A percentile compares a stretch with the other conserved stretches of the same genome.
phyloP scores from a whole-genome alignment of 306 rosid species.

The Ochetophila trinervis region DNA sequence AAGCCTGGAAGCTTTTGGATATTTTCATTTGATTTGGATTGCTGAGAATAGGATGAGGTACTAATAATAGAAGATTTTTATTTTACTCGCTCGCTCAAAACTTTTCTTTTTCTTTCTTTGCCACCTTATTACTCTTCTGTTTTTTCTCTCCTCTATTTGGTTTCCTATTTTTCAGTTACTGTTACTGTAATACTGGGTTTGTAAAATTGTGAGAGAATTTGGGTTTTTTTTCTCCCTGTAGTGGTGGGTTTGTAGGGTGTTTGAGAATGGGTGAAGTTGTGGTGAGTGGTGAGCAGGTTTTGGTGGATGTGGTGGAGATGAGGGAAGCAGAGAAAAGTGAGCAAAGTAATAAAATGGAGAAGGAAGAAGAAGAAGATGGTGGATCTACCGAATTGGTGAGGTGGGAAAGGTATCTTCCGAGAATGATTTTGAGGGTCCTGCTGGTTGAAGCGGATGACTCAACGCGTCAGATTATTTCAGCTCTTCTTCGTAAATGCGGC shows the following conservation, averaged over 20 bases:
- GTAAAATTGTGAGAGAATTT: conserved; percentile 1
- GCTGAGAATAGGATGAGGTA: background rate
- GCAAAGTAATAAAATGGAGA: background rate
- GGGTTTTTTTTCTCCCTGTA: conserved; percentile 19
- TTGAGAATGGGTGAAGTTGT: conserved; percentile 44
- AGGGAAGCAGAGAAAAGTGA: conserved; percentile 11
- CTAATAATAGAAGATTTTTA: background rate
- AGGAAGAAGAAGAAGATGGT: conserved; percentile 14
- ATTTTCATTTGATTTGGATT: background rate
- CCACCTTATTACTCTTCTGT: too few species aligned
- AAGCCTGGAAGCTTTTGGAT: background rate
- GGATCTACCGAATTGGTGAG: conserved; percentile 23
- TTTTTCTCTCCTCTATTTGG: background rate
- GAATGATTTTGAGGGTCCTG: conserved; percentile 40
- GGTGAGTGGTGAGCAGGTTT: conserved; percentile 10
- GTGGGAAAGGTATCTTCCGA: conserved; percentile 45
- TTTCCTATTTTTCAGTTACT: too few species aligned
- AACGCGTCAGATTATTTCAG: conserved; percentile 68
- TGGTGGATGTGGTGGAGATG: conserved; percentile 9
- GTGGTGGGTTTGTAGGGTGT: conserved; percentile 17
- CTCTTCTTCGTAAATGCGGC: conserved; percentile 76
- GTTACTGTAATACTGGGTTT: background rate
- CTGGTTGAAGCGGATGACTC: conserved; percentile 80
- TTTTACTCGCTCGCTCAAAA: background rate
- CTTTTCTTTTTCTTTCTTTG: background rate